Base-by-base conservation (phyloP, 305 asterid species). In the Ruellia speciosa region DNA sequence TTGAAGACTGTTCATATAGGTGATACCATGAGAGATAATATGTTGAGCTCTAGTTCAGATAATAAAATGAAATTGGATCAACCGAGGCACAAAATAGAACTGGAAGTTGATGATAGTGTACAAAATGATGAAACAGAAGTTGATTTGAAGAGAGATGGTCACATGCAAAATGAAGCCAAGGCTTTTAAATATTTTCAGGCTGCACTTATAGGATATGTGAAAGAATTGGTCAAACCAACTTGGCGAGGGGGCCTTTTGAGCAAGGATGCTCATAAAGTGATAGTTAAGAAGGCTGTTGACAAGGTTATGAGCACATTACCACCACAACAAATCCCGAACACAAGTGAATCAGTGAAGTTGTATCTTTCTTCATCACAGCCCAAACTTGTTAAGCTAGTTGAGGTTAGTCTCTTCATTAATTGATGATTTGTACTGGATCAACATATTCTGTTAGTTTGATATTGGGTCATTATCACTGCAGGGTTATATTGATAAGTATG, bases 171-270 rank as follows among this genome's bases (percentile, higher is more conserved):
- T 65, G 89, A 81, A 31, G 66, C 86, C 3, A 81, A 69, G 70
- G 77, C 80, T 49, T 15, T 69, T 58, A 88, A 80, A 61, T 53
- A 60, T 56, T 86, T 93, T 64, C 89, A 77, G 54, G 65, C 82
- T 34, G 86, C 87, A 50, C 92, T 93, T 55, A 79, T 86, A 52
- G 97, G 84, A 19, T 76, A 66, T 67, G 75, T 93, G 54, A 93
- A 93, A 66, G 96, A 88, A 39, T 72, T 93, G 76, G 66, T 93
- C 64, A 86, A 62, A 65, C 99, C 97, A 61, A 73, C 83, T 18
- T 93, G 97, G 99, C 77, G 74, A 4, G 76, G 77, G 60, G 97
- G 99, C 39, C 69, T 75, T 59, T 59, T 88, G 72, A 88, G 83
- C 81, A 86, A 79, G 73, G 95, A 79, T 68, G 97, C 88, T 74